These are phyloP conservation scores for Conticribra weissflogii DNA, from an alignment of 108 stramenopile species.

Conservation along the genomic window DNA sequence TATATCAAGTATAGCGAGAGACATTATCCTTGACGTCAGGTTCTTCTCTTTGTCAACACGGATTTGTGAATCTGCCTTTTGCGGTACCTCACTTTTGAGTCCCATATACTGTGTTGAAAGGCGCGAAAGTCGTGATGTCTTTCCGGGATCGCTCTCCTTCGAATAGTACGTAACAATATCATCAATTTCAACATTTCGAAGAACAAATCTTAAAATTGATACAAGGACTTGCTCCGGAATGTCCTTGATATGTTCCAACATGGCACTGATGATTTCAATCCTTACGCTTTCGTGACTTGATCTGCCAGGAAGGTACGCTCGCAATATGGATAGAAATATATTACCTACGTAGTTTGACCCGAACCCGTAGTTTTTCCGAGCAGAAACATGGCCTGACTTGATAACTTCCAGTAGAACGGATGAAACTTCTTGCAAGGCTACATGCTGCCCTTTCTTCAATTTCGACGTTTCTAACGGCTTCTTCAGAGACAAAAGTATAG, in stretches of 20 bases:
- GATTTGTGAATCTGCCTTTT: background rate
- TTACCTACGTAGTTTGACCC: constrained; percentile 13
- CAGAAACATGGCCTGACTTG: constrained; percentile 26
- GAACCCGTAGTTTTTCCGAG: constrained; percentile 37
- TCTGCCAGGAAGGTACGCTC: constrained; percentile 11
- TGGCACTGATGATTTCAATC: constrained; percentile 39
- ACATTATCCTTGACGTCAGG: constrained; percentile 22
- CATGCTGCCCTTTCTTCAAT: background rate
- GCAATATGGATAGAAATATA: constrained; percentile 30
- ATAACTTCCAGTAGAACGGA: constrained; percentile 29
- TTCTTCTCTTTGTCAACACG: constrained; percentile 7
- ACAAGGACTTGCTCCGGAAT: constrained; percentile 46
- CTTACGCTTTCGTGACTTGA: constrained; percentile 16
- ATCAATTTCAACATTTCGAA: constrained; percentile 28
- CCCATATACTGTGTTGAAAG: background rate
- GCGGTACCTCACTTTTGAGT: constrained; percentile 11
- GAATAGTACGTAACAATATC: constrained; percentile 42
- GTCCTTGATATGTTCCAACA: constrained; percentile 37
- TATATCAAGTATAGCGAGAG: constrained; percentile 40
- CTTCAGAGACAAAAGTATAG: constrained; percentile 30
- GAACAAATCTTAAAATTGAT: constrained; percentile 41
- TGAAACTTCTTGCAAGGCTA: constrained; percentile 16
- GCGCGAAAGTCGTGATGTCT: background rate
- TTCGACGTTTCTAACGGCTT: constrained; percentile 3
- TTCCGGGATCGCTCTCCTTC: constrained; percentile 11